phyloP scores from a whole-genome alignment of 768 basidiomycete genomes.

The Psilocybe subaeruginosa region DNA sequence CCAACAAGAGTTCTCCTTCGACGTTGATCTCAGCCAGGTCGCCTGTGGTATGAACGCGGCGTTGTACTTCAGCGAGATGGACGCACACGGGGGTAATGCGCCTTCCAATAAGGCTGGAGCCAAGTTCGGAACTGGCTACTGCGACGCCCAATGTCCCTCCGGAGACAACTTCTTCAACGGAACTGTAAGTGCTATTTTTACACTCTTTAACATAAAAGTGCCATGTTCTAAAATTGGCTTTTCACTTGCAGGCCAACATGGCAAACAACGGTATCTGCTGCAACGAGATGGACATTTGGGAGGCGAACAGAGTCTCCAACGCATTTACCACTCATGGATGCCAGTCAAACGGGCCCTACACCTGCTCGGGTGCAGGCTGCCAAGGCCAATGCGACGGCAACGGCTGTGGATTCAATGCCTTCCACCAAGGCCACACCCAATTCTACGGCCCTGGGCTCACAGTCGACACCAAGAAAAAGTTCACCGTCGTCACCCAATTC shows the following conservation, averaged over 20 bases:
- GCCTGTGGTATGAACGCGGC: conserved; percentile 66
- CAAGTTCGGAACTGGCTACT: conserved; percentile 67
- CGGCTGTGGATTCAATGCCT: conserved; percentile 63
- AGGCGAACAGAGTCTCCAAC: conserved; percentile 51
- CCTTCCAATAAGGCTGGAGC: conserved; percentile 57
- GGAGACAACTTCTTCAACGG: conserved; percentile 70
- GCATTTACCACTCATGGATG: conserved; percentile 57
- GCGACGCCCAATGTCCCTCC: conserved; percentile 64
- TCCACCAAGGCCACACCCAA: conserved; percentile 45
- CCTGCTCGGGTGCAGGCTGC: conserved; percentile 44
- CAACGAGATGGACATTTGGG: conserved; percentile 62
- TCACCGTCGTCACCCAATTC: conserved; percentile 64
- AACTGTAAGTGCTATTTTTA: conserved; percentile 38
- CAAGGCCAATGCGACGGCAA: conserved; percentile 48
- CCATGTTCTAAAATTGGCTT: not conserved
- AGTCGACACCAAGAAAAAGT: conserved; percentile 48
- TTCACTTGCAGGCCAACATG: conserved; percentile 43
- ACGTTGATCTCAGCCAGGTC: conserved; percentile 60
- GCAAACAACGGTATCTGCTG: conserved; percentile 53
- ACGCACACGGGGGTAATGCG: conserved; percentile 54
- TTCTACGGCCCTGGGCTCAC: conserved; percentile 49
- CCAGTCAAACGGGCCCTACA: conserved; percentile 36
- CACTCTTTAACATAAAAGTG: not conserved
- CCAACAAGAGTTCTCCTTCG: conserved; percentile 63
- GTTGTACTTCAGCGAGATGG: conserved; percentile 64